Evolutionary conservation across 1,139 yeast species (phyloP).

Genomic region (Pichia sp.): DNA sequence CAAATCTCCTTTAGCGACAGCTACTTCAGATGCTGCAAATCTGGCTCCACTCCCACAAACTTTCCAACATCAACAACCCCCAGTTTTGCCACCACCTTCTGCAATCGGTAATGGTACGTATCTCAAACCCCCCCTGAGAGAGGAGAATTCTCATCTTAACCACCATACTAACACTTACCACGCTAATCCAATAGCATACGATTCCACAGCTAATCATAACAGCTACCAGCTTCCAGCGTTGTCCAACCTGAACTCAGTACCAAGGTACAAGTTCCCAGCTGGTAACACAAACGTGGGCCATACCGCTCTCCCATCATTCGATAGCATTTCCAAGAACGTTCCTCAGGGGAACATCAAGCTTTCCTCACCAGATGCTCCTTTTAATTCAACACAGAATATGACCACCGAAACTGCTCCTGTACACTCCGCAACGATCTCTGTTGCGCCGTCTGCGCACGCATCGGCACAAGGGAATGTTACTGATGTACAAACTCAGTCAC

Average conservation of each 20-base stretch:
- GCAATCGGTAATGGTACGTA: conserved; percentile 10
- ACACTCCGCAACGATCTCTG: not conserved
- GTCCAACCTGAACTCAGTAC: conserved; percentile 7
- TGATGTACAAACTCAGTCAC: not conserved
- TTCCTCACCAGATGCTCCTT: conserved; percentile 16
- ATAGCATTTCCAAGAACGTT: conserved; percentile 8
- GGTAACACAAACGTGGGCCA: conserved; percentile 2
- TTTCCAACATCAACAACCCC: conserved; percentile 27
- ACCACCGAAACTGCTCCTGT: conserved; percentile 3
- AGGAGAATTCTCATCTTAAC: too few relatives aligned
- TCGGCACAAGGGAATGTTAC: not conserved
- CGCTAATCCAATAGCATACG: not conserved
- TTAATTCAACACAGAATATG: conserved; percentile 9
- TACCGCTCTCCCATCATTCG: conserved; percentile 13
- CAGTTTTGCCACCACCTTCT: conserved; percentile 48
- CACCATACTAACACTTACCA: too few relatives aligned
- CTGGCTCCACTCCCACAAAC: not conserved
- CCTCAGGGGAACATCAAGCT: conserved; percentile 16
- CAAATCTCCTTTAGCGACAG: too few relatives aligned
- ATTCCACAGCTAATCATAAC: conserved; percentile 9
- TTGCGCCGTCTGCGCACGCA: not conserved
- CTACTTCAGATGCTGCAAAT: not conserved
- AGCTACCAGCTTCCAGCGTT: conserved; percentile 12
- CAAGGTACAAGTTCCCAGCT: conserved; percentile 6
- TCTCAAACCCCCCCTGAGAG: too few relatives aligned